Base-by-base conservation (phyloP, 2,329 filamentous ascomycete species). In the Furcasterigmium sp. region DNA sequence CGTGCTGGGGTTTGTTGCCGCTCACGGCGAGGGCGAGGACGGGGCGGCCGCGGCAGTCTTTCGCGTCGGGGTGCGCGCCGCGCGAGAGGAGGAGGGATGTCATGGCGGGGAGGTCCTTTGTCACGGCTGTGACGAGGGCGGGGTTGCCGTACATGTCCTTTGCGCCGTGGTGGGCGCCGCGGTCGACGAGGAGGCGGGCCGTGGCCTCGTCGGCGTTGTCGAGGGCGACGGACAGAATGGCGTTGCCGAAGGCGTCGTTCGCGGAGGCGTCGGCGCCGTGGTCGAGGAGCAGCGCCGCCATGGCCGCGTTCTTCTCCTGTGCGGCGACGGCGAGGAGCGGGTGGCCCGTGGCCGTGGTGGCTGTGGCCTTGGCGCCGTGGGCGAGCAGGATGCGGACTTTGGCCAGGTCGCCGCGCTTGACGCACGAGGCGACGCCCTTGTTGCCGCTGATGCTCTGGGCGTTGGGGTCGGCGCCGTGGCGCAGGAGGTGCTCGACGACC, bases 311-410 rank as follows among this genome's bases (percentile, higher is more conserved):
- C 28, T 25, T 49, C 41, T 62, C 56, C 9, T 50, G 43, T 3
- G 53, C 44, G 1, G 61, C 61, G 7, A 62, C 40, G 2, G 51
- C 48, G 1, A 63, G 42, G 4, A 63, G 35, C 0, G 56, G 53
- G 25, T 46, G 55, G 0, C 61, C 61, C 1, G 51, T 54, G 8
- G 56, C 34, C 28, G 62, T 59, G 3, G 45, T 55, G 1, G 57
- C 50, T 3, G 53, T 55, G 0, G 52, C 41, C 3, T 55, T 54
- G 11, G 69, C 69, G 13, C 68, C 67, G 21, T 49, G 50, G 13
- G 56, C 50, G 17, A 40, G 38, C 3, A 68, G 54, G 9, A 60
- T 43, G 41, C 55, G 52, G 8, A 55, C 55, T 18, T 18, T 18
- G 8, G 17, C 17, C n/a, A 40, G 18, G 26, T 40, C 38, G 34